Conservation (phyloP, 805 yeast species). For the Jamesozyma jinghongensis region DNA sequence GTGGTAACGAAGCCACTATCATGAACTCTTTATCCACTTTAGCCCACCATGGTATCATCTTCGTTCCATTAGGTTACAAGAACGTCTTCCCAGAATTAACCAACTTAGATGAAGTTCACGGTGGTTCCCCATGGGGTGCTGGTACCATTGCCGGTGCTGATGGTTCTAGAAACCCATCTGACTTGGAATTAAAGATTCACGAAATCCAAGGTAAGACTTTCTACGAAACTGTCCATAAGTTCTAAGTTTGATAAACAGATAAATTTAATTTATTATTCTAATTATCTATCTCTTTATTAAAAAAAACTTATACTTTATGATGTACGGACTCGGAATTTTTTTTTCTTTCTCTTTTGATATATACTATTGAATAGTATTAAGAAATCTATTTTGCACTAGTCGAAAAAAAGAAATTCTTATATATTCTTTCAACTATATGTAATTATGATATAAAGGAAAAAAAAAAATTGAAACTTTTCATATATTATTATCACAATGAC, state of each 20-base stretch:
- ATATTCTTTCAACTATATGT: background rate
- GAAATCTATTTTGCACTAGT: too few species aligned
- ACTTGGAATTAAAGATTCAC: constrained; percentile 55
- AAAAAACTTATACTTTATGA: too few species aligned
- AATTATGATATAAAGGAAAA: background rate
- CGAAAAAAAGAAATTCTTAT: too few species aligned
- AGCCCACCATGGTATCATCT: constrained; percentile 75
- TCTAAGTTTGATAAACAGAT: background rate
- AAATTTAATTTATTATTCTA: background rate
- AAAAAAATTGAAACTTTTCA: background rate
- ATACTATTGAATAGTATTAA: too few species aligned
- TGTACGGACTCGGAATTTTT: too few species aligned
- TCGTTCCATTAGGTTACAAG: constrained; percentile 69
- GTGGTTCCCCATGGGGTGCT: constrained; percentile 83
- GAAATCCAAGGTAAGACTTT: constrained; percentile 60
- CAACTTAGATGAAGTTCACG: constrained; percentile 58
- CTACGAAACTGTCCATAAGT: constrained; percentile 31
- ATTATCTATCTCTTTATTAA: too few species aligned
- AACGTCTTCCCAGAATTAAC: constrained; percentile 44
- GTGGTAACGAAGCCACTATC: constrained; percentile 73
- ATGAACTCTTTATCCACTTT: constrained; percentile 54
- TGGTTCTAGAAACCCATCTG: constrained; percentile 63
- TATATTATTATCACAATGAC: too few species aligned
- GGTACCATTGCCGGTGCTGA: constrained; percentile 70
- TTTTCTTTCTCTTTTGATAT: too few species aligned